phyloP scores from a whole-genome alignment of 306 rosid genomes.

The Glycyrrhiza uralensis region DNA sequence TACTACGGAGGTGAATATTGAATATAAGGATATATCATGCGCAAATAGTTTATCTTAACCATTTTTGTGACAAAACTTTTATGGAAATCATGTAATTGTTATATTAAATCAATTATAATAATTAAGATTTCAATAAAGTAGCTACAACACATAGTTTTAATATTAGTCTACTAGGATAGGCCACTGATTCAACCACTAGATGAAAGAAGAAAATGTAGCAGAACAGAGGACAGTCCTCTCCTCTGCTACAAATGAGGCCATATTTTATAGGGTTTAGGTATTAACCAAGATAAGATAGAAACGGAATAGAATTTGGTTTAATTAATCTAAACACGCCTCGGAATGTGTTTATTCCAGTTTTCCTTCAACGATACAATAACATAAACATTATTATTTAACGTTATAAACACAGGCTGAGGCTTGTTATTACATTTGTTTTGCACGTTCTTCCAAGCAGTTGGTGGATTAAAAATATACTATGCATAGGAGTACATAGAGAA shows the following conservation, averaged over 20 bases:
- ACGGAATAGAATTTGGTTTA: slow-evolving; percentile 22
- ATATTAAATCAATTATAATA: neutral
- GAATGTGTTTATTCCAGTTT: slow-evolving; percentile 30
- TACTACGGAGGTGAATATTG: no score
- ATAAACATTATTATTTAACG: neutral
- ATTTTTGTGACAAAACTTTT: neutral
- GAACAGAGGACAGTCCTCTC: neutral
- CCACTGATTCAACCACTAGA: slow-evolving; percentile 10
- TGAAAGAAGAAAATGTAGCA: neutral
- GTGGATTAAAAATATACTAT: slow-evolving; percentile 8
- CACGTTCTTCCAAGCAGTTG: slow-evolving; percentile 25
- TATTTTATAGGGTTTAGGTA: slow-evolving; percentile 27
- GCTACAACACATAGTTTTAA: neutral
- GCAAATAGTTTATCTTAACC: neutral
- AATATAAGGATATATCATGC: neutral
- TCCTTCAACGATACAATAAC: slow-evolving; percentile 36
- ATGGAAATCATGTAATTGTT: neutral
- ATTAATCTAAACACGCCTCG: slow-evolving; percentile 1
- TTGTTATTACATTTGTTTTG: slow-evolving; percentile 9
- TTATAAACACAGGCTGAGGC: neutral
- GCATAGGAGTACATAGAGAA: neutral
- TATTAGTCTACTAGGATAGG: slow-evolving; percentile 29
- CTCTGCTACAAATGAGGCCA: neutral
- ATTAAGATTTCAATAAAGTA: neutral
- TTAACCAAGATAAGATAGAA: neutral